Evolutionary conservation across 2,329 filamentous ascomycete genomes (phyloP).

Genomic region (Cordyceps tenuipes): DNA sequence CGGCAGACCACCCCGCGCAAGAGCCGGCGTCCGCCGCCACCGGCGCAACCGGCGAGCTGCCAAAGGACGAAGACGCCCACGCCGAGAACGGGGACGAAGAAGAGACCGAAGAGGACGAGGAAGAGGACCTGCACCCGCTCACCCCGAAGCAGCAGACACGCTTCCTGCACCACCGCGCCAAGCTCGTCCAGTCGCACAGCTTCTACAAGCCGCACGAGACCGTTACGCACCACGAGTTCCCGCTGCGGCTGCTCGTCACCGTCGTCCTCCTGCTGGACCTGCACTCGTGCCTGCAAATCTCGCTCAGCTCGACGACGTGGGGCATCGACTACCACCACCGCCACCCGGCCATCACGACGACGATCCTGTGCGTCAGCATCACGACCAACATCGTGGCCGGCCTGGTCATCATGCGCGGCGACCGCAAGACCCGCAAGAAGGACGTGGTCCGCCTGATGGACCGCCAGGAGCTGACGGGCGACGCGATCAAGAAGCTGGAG

Average conservation of each 20-base stretch:
- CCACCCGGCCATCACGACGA: slow-evolving; percentile 65
- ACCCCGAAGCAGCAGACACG: slow-evolving; percentile 57
- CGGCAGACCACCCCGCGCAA: background rate
- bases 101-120: slow-evolving; percentile 35
- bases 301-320: slow-evolving; percentile 72
- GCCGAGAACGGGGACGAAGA: slow-evolving; percentile 26
- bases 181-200: slow-evolving; percentile 74
- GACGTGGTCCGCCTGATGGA: slow-evolving; percentile 72
- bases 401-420: slow-evolving; percentile 67
- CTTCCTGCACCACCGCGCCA: slow-evolving; percentile 68
- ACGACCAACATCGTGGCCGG: slow-evolving; percentile 70
- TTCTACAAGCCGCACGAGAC: slow-evolving; percentile 90
- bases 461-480: slow-evolving; percentile 63
- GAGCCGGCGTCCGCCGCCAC: background rate
- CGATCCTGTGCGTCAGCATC: slow-evolving; percentile 73
- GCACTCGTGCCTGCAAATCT: slow-evolving; percentile 73
- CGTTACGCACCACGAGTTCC: slow-evolving; percentile 71
- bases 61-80: background rate
- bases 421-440: slow-evolving; percentile 73
- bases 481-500: slow-evolving; percentile 43
- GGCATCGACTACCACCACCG: slow-evolving; percentile 63
- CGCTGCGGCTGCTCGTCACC: slow-evolving; percentile 62
- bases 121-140: slow-evolving; percentile 46
- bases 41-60: background rate
- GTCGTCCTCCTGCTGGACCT: slow-evolving; percentile 73